phyloP scores from a whole-genome alignment of 495 filamentous ascomycete species.

The Hypoxylon fuscum region DNA sequence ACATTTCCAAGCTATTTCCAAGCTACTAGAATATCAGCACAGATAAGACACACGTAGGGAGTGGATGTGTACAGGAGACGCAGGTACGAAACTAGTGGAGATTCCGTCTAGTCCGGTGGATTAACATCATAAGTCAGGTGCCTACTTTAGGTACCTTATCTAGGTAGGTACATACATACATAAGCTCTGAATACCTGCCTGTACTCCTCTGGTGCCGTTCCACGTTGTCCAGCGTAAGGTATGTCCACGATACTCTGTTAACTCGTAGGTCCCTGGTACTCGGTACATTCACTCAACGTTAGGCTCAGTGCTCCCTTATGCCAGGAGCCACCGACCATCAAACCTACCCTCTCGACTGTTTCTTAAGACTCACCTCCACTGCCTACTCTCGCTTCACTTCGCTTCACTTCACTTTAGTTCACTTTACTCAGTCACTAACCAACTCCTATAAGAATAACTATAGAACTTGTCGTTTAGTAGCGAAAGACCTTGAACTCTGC shows the following conservation, averaged over 20 bases:
- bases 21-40: neutral
- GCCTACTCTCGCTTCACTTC: constrained; percentile 10
- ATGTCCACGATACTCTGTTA: neutral
- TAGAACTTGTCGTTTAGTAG: neutral
- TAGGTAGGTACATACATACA: neutral
- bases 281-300: constrained; percentile 27
- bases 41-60: constrained; percentile 11
- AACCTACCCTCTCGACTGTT: constrained; percentile 3
- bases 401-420: too few relatives aligned
- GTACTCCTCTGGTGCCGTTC: constrained; percentile 25
- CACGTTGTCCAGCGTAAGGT: constrained; percentile 15
- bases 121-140: constrained; percentile 29
- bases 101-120: constrained; percentile 26
- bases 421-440: constrained; percentile 9
- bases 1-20: too few relatives aligned
- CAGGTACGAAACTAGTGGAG: constrained; percentile 38
- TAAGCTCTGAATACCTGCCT: constrained; percentile 11
- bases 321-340: constrained; percentile 7
- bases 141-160: constrained; percentile 24
- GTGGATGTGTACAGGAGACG: constrained; percentile 14
- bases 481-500: neutral
- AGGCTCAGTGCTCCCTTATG: constrained; percentile 26
- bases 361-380: constrained; percentile 1
- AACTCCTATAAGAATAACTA: constrained; percentile 1
- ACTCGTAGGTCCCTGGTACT: constrained; percentile 14